These are phyloP conservation scores for Acer yangbiense DNA, from an alignment of 345 rosid genomes.

Conservation along the genomic window DNA sequence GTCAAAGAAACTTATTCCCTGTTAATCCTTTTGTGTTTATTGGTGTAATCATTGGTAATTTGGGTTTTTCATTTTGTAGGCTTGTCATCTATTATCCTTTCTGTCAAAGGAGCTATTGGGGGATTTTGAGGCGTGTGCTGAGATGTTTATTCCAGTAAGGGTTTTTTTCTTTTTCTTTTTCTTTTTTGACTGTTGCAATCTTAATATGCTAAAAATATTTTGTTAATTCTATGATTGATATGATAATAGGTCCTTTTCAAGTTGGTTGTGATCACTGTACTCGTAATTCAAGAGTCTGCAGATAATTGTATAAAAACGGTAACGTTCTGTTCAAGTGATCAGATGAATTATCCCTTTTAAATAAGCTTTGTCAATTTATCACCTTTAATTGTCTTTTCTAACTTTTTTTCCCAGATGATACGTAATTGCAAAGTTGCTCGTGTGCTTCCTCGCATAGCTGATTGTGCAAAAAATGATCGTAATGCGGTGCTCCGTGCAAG, in stretches of 20 bases:
- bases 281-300: slow-evolving; percentile 99
- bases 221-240: slow-evolving; percentile 36
- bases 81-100: slow-evolving; percentile 88
- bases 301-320: slow-evolving; percentile 99
- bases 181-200: slow-evolving; percentile 10
- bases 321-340: slow-evolving; percentile 21
- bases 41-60: slow-evolving; percentile 24
- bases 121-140: slow-evolving; percentile 97
- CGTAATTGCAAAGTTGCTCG: slow-evolving; percentile 95
- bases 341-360: background rate
- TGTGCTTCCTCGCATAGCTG: slow-evolving; percentile 90
- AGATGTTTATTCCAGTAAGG: slow-evolving; percentile 89
- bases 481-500: slow-evolving; percentile 90
- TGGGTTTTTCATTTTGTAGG: slow-evolving; percentile 43
- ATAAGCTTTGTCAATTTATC: slow-evolving; percentile 11
- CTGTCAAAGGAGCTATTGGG: slow-evolving; percentile 96
- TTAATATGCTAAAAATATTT: slow-evolving; percentile 23
- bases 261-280: slow-evolving; percentile 99
- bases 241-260: slow-evolving; percentile 96
- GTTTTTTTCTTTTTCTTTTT: slow-evolving; percentile 12
- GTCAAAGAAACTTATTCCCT: background rate
- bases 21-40: slow-evolving; percentile 13
- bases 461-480: slow-evolving; percentile 91
- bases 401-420: slow-evolving; percentile 66
- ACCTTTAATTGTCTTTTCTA: slow-evolving; percentile 10